Evolutionary conservation across 768 basidiomycete genomes (phyloP).

Genomic region (Pleurotus cornucopiae): DNA sequence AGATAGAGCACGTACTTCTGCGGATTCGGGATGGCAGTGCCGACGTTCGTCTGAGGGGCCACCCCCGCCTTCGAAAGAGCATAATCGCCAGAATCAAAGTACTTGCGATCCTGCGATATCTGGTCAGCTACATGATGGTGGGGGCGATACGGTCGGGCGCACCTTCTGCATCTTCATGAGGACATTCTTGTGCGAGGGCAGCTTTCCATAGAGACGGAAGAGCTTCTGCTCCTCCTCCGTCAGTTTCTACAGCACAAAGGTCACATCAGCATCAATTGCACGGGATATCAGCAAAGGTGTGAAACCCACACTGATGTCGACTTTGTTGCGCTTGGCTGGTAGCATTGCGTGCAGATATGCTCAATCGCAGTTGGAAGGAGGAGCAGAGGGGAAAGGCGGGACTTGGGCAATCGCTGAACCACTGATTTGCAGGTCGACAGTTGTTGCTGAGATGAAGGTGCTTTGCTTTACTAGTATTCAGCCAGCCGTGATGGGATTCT

Average conservation of each 20-base stretch:
- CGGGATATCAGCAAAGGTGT: not conserved
- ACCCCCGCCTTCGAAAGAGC: conserved; percentile 94
- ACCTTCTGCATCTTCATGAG: conserved; percentile 97
- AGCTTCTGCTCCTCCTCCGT: conserved; percentile 90
- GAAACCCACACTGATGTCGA: conserved; percentile 83
- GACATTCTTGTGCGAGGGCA: conserved; percentile 90
- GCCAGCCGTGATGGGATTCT: not conserved
- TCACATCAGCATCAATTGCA: conserved; percentile 18
- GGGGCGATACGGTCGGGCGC: conserved; percentile 12
- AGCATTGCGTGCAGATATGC: conserved; percentile 46
- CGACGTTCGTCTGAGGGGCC: conserved; percentile 82
- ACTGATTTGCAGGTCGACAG: not conserved
- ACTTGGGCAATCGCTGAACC: not conserved
- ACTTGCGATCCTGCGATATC: conserved; percentile 84
- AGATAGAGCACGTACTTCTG: conserved; percentile 66
- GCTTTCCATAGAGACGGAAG: conserved; percentile 91
- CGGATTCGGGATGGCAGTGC: conserved; percentile 97
- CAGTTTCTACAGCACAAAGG: conserved; percentile 51
- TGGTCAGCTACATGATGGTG: conserved; percentile 9
- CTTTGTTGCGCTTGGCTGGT: conserved; percentile 81
- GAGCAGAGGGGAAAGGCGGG: conserved; percentile 16
- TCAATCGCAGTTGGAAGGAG: conserved; percentile 17
- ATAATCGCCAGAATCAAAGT: conserved; percentile 99
- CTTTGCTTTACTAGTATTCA: too few species aligned
- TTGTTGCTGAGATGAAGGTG: not conserved